Percentiles rank a stretch among this genome's conserved stretches.
These are phyloP conservation scores for Solanum aculeatissimum DNA, from an alignment of 305 asterid genomes.

Conservation along the genomic window DNA sequence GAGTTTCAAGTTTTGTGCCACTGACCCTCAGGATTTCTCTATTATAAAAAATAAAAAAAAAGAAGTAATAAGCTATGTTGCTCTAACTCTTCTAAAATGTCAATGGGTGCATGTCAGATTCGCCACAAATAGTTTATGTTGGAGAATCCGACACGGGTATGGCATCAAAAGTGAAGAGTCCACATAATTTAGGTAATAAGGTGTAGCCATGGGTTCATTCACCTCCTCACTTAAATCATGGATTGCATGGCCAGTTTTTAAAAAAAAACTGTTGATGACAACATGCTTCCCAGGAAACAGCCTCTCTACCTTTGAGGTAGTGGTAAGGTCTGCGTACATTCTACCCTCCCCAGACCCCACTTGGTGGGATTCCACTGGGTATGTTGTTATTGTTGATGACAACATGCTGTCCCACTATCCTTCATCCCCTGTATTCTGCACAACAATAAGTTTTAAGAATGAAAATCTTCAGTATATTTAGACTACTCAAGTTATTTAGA, in stretches of 20 bases:
- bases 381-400: background rate
- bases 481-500: background rate
- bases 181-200: background rate
- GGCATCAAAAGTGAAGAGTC: no score
- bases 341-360: no score
- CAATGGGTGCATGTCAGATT: no score
- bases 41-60: background rate
- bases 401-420: background rate
- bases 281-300: background rate
- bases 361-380: no score
- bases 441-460: background rate
- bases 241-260: background rate
- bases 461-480: background rate
- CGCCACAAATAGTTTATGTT: no score
- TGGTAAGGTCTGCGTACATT: no score
- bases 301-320: no score
- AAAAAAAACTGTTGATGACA: background rate
- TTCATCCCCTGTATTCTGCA: background rate
- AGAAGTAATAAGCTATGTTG: background rate
- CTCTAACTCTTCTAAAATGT: no score
- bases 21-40: background rate
- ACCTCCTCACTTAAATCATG: background rate
- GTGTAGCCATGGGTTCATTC: background rate
- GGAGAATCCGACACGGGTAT: no score
- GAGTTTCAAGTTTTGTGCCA: background rate